These are phyloP conservation scores for Trametes pubescens DNA, from an alignment of 1,284 basidiomycete species.

Conservation along the genomic window DNA sequence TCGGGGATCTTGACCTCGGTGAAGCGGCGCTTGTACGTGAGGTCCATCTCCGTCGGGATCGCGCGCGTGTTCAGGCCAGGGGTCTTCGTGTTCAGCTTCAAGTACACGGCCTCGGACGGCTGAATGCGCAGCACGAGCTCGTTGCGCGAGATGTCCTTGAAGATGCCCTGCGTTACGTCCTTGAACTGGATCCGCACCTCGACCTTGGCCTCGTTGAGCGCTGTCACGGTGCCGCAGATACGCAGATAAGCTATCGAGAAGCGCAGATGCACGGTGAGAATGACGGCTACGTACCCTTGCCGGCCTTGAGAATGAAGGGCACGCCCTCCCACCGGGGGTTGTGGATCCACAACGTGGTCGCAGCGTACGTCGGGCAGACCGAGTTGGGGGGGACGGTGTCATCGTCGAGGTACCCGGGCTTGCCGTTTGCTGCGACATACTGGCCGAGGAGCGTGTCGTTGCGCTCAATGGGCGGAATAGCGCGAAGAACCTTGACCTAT, in stretches of 20 bases:
- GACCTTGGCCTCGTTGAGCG: slow-evolving; percentile 96
- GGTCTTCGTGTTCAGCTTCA: slow-evolving; percentile 94
- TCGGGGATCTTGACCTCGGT: slow-evolving; percentile 89
- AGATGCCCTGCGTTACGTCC: slow-evolving; percentile 94
- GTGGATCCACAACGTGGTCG: slow-evolving; percentile 88
- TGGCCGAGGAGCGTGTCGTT: slow-evolving; percentile 90
- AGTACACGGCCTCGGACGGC: slow-evolving; percentile 92
- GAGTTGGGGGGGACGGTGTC: slow-evolving; percentile 93
- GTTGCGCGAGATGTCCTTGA: slow-evolving; percentile 93
- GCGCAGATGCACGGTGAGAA: background rate
- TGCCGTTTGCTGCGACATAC: slow-evolving; percentile 87
- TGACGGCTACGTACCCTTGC: slow-evolving; percentile 74
- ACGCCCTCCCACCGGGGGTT: slow-evolving; percentile 98
- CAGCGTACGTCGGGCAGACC: slow-evolving; percentile 92
- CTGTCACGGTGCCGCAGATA: slow-evolving; percentile 48
- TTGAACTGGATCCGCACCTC: slow-evolving; percentile 97
- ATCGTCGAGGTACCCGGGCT: slow-evolving; percentile 97
- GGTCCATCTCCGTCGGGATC: slow-evolving; percentile 94
- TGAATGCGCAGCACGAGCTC: slow-evolving; percentile 97
- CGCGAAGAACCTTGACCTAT: slow-evolving; percentile 93
- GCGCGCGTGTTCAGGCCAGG: slow-evolving; percentile 91
- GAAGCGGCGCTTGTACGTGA: slow-evolving; percentile 96
- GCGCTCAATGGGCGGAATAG: slow-evolving; percentile 83
- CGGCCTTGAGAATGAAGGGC: slow-evolving; percentile 96
- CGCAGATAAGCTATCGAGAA: slow-evolving; percentile 17